Percentiles rank a stretch among this genome's conserved stretches.
phyloP scores from a whole-genome alignment of 1,284 basidiomycete genomes.

The Leccinum holopus region DNA sequence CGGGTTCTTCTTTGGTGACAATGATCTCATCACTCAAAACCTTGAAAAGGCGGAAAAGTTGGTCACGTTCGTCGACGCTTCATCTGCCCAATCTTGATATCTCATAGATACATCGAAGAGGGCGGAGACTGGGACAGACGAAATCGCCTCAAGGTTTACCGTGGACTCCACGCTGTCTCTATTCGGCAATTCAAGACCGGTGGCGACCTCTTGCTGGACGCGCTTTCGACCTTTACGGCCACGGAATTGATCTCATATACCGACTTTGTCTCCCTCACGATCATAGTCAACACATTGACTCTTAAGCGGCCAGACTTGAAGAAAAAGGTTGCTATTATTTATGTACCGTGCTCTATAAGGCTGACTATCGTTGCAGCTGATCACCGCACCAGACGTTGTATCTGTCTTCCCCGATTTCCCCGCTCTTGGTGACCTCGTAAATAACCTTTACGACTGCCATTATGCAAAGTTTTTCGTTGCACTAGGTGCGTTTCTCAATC shows the following conservation, averaged over 20 bases:
- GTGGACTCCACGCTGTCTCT: slow-evolving; percentile 82
- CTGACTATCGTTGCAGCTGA: slow-evolving; percentile 46
- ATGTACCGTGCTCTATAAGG: neutral
- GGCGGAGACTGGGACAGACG: slow-evolving; percentile 98
- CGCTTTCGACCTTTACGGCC: slow-evolving; percentile 92
- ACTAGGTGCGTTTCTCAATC: slow-evolving; percentile 52
- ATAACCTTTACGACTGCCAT: slow-evolving; percentile 87
- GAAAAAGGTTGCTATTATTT: slow-evolving; percentile 68
- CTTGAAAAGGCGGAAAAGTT: slow-evolving; percentile 84
- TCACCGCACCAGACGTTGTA: slow-evolving; percentile 68
- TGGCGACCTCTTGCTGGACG: slow-evolving; percentile 82
- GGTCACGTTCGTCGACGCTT: slow-evolving; percentile 23
- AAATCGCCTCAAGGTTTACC: slow-evolving; percentile 96
- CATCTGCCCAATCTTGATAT: neutral
- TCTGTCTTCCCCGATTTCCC: slow-evolving; percentile 72
- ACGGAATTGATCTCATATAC: slow-evolving; percentile 89
- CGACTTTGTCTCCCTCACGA: slow-evolving; percentile 87
- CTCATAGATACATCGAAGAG: slow-evolving; percentile 80
- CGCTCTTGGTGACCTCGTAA: slow-evolving; percentile 66
- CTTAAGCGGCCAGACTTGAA: slow-evolving; percentile 87
- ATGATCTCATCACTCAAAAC: slow-evolving; percentile 69
- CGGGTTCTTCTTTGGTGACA: slow-evolving; percentile 90
- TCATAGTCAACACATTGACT: slow-evolving; percentile 78
- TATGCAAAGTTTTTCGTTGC: slow-evolving; percentile 95
- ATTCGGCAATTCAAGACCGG: slow-evolving; percentile 80